phyloP scores from a whole-genome alignment of 2,329 filamentous ascomycete species.

The Claviceps monticola region DNA sequence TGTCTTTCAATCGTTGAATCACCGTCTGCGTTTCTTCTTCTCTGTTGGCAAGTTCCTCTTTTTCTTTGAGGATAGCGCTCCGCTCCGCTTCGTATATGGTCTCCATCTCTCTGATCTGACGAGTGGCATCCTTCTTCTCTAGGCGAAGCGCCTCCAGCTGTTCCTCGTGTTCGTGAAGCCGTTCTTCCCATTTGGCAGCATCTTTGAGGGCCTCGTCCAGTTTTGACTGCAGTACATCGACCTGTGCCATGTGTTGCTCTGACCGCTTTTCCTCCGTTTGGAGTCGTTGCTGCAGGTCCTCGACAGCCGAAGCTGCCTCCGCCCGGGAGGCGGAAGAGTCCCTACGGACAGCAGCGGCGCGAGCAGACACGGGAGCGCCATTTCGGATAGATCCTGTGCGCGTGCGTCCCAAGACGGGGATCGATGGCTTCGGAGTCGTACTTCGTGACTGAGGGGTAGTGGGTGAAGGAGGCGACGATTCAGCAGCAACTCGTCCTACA shows the following conservation, averaged over 20 bases:
- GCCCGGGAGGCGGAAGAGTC: constrained; percentile 57
- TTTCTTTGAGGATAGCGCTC: constrained; percentile 76
- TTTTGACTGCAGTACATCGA: constrained; percentile 69
- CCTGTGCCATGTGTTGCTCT: constrained; percentile 71
- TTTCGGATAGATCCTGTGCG: constrained; percentile 53
- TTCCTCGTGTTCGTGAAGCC: constrained; percentile 73
- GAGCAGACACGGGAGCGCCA: constrained; percentile 56
- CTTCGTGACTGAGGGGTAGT: constrained; percentile 24
- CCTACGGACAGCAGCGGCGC: constrained; percentile 52
- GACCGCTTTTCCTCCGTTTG: constrained; percentile 65
- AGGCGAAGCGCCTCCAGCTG: constrained; percentile 67
- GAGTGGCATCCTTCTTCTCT: constrained; percentile 69
- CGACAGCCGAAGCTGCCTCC: constrained; percentile 63
- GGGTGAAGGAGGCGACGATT: constrained; percentile 19
- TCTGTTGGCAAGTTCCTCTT: constrained; percentile 69
- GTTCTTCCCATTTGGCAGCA: constrained; percentile 77
- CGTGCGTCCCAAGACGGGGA: constrained; percentile 23
- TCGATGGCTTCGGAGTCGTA: constrained; percentile 29
- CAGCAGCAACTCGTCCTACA: constrained; percentile 30
- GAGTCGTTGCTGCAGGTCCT: constrained; percentile 73
- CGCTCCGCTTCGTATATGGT: constrained; percentile 85
- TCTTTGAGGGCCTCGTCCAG: constrained; percentile 76
- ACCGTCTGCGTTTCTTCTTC: constrained; percentile 86
- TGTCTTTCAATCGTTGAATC: constrained; percentile 86
- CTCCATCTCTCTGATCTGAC: constrained; percentile 83